phyloP scores from a whole-genome alignment of 1,284 basidiomycete genomes.

The Leccinum fuscescens region DNA sequence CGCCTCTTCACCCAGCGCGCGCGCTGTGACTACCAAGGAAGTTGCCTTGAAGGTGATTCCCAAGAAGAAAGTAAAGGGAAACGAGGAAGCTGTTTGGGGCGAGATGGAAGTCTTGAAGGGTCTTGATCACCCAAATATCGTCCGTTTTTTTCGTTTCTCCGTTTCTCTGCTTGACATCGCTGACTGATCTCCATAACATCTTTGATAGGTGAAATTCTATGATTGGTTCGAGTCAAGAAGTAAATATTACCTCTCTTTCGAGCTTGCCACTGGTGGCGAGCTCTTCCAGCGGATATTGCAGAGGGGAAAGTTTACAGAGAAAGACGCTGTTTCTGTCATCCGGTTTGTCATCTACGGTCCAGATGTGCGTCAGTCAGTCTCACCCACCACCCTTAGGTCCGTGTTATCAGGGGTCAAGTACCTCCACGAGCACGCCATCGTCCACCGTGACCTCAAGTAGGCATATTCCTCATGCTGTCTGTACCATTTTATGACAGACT shows the following conservation, averaged over 20 bases:
- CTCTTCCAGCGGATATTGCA: constrained; percentile 83
- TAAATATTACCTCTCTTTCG: constrained; percentile 91
- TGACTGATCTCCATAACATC: neutral
- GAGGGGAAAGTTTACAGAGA: constrained; percentile 87
- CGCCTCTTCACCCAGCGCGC: constrained; percentile 23
- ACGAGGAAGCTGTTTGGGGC: constrained; percentile 79
- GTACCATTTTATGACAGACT: neutral
- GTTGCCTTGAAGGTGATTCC: constrained; percentile 88
- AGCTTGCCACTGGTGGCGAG: constrained; percentile 88
- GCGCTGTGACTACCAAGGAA: constrained; percentile 50
- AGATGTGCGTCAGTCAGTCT: neutral
- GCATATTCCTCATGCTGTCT: constrained; percentile 20
- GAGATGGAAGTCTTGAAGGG: constrained; percentile 91
- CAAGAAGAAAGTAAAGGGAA: constrained; percentile 90
- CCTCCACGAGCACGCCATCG: constrained; percentile 84
- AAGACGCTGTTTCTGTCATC: constrained; percentile 76
- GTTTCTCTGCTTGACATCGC: neutral
- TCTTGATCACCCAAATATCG: constrained; percentile 87
- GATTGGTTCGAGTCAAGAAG: constrained; percentile 91
- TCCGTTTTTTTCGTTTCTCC: constrained; percentile 35
- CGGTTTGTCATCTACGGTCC: constrained; percentile 34
- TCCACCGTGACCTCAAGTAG: constrained; percentile 89
- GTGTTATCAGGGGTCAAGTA: constrained; percentile 81
- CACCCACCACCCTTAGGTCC: constrained; percentile 45
- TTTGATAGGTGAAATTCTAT: constrained; percentile 81